Conservation (phyloP, 164 flowering plant genomes). For the Vitis cinerea region DNA sequence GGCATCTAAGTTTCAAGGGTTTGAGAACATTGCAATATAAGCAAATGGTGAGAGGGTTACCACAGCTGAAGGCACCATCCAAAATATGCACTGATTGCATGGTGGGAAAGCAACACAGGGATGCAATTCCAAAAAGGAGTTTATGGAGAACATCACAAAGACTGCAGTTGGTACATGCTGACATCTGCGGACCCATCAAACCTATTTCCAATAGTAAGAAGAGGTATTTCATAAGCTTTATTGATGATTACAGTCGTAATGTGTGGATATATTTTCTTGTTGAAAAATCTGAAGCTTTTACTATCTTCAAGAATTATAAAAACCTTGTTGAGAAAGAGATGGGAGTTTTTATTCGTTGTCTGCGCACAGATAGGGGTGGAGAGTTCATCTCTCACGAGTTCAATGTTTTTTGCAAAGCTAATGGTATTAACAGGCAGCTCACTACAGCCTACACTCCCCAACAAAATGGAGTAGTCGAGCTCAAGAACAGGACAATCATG, state of each 20-base stretch:
- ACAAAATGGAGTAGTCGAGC: too few relatives aligned
- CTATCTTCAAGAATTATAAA: too few relatives aligned
- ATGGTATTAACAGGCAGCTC: too few relatives aligned
- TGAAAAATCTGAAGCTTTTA: neutral
- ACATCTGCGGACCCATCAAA: slow-evolving; percentile 15
- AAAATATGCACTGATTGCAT: slow-evolving; percentile 3
- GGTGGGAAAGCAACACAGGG: slow-evolving; percentile 4
- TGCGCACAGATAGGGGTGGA: neutral
- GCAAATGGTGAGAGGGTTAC: slow-evolving; percentile 9
- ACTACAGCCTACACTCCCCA: too few relatives aligned
- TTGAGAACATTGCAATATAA: neutral
- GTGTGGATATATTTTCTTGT: neutral
- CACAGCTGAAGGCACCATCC: neutral
- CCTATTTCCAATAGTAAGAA: neutral
- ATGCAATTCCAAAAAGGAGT: slow-evolving; percentile 1
- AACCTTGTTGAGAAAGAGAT: too few relatives aligned
- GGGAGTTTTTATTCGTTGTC: neutral
- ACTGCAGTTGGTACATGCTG: slow-evolving; percentile 12
- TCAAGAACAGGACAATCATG: too few relatives aligned
- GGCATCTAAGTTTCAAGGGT: slow-evolving; percentile 9
- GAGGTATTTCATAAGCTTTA: neutral
- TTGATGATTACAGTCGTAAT: neutral
- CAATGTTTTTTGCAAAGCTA: too few relatives aligned
- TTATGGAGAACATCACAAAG: slow-evolving; percentile 7
- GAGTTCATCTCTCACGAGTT: neutral